These are phyloP conservation scores for Dictyostelium capitatum DNA, from an alignment of 78 protist genomes.

Conservation along the genomic window DNA sequence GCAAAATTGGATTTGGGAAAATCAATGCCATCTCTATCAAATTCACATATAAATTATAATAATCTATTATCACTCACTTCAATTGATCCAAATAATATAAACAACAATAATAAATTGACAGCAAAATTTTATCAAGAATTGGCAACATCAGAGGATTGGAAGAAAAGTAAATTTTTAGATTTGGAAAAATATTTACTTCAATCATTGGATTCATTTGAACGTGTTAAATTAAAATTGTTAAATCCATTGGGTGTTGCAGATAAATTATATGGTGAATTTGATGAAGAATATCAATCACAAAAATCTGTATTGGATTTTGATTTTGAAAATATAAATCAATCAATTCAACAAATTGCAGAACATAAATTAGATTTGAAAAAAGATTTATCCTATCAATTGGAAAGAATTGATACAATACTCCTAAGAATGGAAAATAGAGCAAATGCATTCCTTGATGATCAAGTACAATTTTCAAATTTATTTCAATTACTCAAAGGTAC, in stretches of 20 bases:
- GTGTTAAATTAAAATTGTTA: conserved; percentile 69
- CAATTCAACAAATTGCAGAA: conserved; percentile 13
- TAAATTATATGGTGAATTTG: conserved; percentile 29
- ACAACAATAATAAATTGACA: neutral
- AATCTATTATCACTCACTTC: conserved; percentile 4
- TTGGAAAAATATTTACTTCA: conserved; percentile 76
- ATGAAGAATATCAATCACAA: conserved; percentile 15
- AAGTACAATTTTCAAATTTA: conserved; percentile 43
- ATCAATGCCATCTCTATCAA: too few relatives aligned
- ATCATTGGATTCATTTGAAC: conserved; percentile 68
- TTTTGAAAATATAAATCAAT: conserved; percentile 20
- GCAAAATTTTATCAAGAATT: conserved; percentile 20
- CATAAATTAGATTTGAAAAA: conserved; percentile 45
- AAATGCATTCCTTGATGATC: conserved; percentile 71
- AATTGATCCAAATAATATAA: conserved; percentile 4
- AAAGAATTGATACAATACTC: conserved; percentile 73
- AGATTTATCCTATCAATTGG: conserved; percentile 62
- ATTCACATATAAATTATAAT: neutral
- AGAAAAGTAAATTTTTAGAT: conserved; percentile 46
- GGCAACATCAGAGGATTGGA: conserved; percentile 21
- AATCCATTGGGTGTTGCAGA: conserved; percentile 86
- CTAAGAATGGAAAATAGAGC: conserved; percentile 77
- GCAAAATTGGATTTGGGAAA: conserved; percentile 38
- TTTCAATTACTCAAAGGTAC: neutral
- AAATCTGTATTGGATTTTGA: conserved; percentile 44